A percentile compares a stretch with the other conserved stretches of the same genome.
Evolutionary conservation across 2,329 filamentous ascomycete species (phyloP).

Genomic region (Neopestalotiopsis clavispora): DNA sequence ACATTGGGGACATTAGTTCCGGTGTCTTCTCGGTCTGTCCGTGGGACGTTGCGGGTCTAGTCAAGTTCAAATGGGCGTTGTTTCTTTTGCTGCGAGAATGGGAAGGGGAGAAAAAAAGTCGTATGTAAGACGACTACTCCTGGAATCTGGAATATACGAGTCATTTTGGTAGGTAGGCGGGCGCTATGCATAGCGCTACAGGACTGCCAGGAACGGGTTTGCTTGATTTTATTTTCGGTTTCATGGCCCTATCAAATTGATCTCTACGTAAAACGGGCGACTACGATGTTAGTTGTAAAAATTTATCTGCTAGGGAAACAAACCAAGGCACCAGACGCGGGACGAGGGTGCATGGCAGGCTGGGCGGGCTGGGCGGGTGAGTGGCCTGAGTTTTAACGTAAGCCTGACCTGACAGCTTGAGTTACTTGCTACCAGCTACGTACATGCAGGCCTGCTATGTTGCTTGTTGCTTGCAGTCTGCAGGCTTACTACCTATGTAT

Average conservation of each 20-base stretch:
- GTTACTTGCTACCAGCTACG: too few relatives aligned
- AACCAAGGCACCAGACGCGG: too few relatives aligned
- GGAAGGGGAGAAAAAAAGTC: neutral
- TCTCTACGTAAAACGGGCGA: neutral
- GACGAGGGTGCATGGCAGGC: too few relatives aligned
- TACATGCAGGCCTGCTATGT: too few relatives aligned
- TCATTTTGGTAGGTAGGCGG: neutral
- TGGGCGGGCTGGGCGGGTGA: too few relatives aligned
- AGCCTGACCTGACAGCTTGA: too few relatives aligned
- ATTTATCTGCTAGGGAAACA: too few relatives aligned
- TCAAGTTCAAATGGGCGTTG: neutral
- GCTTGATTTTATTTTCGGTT: neutral
- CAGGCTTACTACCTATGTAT: neutral
- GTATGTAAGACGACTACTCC: neutral
- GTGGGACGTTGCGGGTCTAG: conserved; percentile 15
- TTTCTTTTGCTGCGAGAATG: neutral
- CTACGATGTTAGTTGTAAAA: neutral
- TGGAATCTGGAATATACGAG: neutral
- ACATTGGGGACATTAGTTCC: conserved; percentile 12
- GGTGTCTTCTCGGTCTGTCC: conserved; percentile 20
- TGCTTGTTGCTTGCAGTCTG: too few relatives aligned
- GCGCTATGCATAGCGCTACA: neutral
- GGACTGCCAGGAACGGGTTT: neutral
- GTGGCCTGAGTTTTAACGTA: too few relatives aligned
- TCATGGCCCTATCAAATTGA: neutral